Conservation (phyloP, 2,329 filamentous ascomycete genomes). For the Sporothrix protearum region DNA sequence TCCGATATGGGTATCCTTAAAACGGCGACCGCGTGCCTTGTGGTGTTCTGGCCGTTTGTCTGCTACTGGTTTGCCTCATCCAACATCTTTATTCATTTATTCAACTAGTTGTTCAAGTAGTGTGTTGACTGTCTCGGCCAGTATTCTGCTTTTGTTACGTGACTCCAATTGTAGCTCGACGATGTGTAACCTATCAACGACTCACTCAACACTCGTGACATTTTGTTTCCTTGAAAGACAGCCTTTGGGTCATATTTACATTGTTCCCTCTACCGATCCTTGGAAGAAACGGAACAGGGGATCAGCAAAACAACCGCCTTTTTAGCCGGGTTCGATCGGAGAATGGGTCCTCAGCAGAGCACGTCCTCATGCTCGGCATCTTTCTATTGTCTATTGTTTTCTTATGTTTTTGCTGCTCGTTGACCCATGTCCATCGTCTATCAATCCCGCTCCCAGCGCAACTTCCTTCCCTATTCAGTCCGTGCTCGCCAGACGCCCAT, state of each 20-base stretch:
- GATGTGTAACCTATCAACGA: not conserved
- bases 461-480: constrained; percentile 10
- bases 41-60: not conserved
- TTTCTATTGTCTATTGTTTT: not conserved
- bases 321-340: not conserved
- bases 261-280: not conserved
- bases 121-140: not conserved
- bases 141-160: not conserved
- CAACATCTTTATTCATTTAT: not conserved
- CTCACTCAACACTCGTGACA: not conserved
- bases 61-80: not conserved
- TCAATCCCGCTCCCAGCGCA: not conserved
- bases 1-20: not conserved
- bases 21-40: constrained; percentile 7
- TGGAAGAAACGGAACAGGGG: not conserved
- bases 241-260: not conserved
- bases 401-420: not conserved
- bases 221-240: not conserved
- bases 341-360: not conserved
- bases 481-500: constrained; percentile 10
- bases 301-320: not conserved
- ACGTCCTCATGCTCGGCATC: not conserved
- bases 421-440: not conserved
- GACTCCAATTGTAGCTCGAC: not conserved
- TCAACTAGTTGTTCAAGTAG: not conserved